Evolutionary conservation across 345 rosid species (phyloP).

Genomic region (Nasturtium officinale): DNA sequence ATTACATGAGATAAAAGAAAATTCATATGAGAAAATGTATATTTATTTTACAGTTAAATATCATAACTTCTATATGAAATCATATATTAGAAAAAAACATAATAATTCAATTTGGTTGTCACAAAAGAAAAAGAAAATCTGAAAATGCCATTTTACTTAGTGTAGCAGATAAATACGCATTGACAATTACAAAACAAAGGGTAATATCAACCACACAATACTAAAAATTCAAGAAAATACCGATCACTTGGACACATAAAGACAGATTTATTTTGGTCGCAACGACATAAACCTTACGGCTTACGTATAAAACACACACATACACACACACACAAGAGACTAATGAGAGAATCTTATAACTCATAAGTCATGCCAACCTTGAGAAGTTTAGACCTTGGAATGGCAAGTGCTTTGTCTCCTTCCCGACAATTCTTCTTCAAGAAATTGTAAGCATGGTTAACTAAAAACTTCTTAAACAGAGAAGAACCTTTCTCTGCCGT

Average conservation of each 20-base stretch:
- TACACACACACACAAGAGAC: background rate
- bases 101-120: too few relatives aligned
- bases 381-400: slow-evolving; percentile 63
- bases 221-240: background rate
- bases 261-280: background rate
- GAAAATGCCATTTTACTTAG: too few relatives aligned
- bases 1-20: too few relatives aligned
- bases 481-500: slow-evolving; percentile 55
- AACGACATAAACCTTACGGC: background rate
- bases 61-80: too few relatives aligned
- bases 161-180: too few relatives aligned
- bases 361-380: slow-evolving; percentile 89
- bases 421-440: slow-evolving; percentile 69
- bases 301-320: background rate
- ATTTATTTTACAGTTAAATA: too few relatives aligned
- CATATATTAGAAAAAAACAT: too few relatives aligned
- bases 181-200: too few relatives aligned
- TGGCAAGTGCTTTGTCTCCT: slow-evolving; percentile 57
- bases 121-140: too few relatives aligned
- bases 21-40: too few relatives aligned
- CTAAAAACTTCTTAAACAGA: slow-evolving; percentile 59
- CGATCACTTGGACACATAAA: background rate
- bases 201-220: background rate
- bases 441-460: slow-evolving; percentile 57
- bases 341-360: slow-evolving; percentile 45